A percentile compares a stretch with the other conserved stretches of the same genome.
Conservation (phyloP, 257 asterid genomes). For the Leptodermis oblonga region DNA sequence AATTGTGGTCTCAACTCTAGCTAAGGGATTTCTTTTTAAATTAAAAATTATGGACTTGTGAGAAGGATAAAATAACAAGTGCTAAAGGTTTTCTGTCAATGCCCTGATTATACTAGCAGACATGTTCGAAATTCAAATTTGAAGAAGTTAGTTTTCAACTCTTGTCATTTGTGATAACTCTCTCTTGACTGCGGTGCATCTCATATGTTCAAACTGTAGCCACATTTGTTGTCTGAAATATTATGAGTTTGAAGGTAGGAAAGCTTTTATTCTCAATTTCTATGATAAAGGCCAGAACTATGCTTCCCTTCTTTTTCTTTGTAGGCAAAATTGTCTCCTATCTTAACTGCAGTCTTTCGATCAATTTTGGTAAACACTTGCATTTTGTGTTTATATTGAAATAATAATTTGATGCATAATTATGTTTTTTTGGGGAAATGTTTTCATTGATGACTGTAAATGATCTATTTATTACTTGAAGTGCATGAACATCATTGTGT, state of each 20-base stretch:
- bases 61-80: neutral
- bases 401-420: neutral
- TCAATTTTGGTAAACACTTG: neutral
- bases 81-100: neutral
- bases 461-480: constrained; percentile 6
- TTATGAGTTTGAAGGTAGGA: neutral
- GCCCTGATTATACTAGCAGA: neutral
- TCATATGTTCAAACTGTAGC: neutral
- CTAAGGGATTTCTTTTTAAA: neutral
- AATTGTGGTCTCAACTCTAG: neutral
- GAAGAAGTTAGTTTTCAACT: neutral
- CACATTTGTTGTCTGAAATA: neutral
- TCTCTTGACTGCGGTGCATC: no score
- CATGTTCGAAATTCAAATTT: neutral
- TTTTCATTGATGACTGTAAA: constrained; percentile 8
- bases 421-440: neutral
- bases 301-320: neutral
- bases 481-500: neutral
- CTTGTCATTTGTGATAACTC: neutral
- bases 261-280: neutral
- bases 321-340: neutral
- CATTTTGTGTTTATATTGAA: neutral
- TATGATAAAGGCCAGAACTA: neutral
- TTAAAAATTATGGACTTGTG: neutral
- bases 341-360: neutral